A percentile compares a stretch with the other conserved stretches of the same genome.
Evolutionary conservation across 1,284 basidiomycete genomes (phyloP).

Genomic region (Fomitopsis schrenkii): DNA sequence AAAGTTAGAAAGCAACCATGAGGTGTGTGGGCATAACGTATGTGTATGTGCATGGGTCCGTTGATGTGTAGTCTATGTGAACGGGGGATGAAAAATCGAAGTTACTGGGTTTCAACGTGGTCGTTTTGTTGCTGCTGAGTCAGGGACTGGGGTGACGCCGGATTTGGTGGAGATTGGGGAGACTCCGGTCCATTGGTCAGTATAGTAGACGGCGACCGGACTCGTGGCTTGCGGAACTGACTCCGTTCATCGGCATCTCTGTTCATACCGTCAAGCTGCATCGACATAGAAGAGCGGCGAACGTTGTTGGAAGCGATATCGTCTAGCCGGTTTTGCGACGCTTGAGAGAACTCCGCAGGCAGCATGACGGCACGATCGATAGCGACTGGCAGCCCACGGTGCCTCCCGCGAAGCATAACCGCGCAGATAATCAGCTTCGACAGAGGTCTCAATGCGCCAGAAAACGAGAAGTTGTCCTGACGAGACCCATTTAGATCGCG

Average conservation of each 20-base stretch:
- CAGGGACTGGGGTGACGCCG: neutral
- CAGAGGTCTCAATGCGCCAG: conserved; percentile 73
- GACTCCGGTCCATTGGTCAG: neutral
- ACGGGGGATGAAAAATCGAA: too few species aligned
- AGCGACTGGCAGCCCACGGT: conserved; percentile 85
- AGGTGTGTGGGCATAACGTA: neutral
- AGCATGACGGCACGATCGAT: conserved; percentile 85
- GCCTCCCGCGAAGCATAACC: conserved; percentile 93
- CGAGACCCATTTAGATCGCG: neutral
- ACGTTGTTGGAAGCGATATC: neutral
- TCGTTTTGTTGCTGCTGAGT: neutral
- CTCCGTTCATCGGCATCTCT: neutral
- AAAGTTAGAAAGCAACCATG: neutral
- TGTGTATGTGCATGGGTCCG: neutral
- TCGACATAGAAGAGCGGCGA: neutral
- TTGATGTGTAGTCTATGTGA: neutral
- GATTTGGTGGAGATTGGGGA: neutral
- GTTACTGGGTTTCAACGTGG: neutral
- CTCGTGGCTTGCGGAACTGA: neutral
- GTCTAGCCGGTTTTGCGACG: conserved; percentile 4
- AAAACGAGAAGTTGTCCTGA: conserved; percentile 75
- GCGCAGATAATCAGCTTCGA: conserved; percentile 84
- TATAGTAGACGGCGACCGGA: neutral
- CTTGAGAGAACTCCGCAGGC: conserved; percentile 49
- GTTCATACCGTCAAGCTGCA: neutral